Evolutionary conservation across 2,329 filamentous ascomycete species (phyloP).

Genomic region (Hymenoscyphus scutula): DNA sequence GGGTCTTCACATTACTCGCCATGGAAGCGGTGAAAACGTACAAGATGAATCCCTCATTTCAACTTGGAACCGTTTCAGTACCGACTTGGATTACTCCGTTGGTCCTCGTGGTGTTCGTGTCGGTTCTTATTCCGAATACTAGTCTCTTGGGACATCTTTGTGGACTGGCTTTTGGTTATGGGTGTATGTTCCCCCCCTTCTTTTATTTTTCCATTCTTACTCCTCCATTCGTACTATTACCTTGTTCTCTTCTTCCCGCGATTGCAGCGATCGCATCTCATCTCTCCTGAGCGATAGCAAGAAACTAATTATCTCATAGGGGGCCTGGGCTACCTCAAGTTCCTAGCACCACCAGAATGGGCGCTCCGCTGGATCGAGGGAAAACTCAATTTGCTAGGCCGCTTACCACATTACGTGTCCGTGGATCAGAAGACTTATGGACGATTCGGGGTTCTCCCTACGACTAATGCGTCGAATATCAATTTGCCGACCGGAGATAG

Average conservation of each 20-base stretch:
- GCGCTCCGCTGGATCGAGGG: slow-evolving; percentile 83
- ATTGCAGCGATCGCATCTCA: too few species aligned
- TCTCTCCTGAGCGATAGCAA: background rate
- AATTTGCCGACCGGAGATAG: slow-evolving; percentile 39
- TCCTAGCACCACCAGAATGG: slow-evolving; percentile 86
- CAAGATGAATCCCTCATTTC: slow-evolving; percentile 75
- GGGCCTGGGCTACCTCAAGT: slow-evolving; percentile 84
- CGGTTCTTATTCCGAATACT: slow-evolving; percentile 74
- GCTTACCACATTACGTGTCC: slow-evolving; percentile 87
- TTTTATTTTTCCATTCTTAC: background rate
- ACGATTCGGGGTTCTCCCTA: slow-evolving; percentile 82
- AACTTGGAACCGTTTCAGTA: slow-evolving; percentile 61
- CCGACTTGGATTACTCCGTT: slow-evolving; percentile 91
- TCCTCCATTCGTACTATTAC: too few species aligned
- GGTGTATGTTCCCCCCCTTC: slow-evolving; percentile 57
- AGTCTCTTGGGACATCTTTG: slow-evolving; percentile 86
- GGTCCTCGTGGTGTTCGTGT: slow-evolving; percentile 70
- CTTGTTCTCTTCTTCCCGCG: too few species aligned
- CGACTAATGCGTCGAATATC: slow-evolving; percentile 44
- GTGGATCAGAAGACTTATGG: slow-evolving; percentile 96
- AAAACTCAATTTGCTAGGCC: slow-evolving; percentile 79
- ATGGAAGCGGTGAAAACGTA: slow-evolving; percentile 85
- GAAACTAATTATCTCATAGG: slow-evolving; percentile 37
- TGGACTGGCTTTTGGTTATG: slow-evolving; percentile 79
- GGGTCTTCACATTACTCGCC: slow-evolving; percentile 85